These are phyloP conservation scores for Nevesoporus exiguus DNA, from an alignment of 768 basidiomycete species.

Conservation along the genomic window DNA sequence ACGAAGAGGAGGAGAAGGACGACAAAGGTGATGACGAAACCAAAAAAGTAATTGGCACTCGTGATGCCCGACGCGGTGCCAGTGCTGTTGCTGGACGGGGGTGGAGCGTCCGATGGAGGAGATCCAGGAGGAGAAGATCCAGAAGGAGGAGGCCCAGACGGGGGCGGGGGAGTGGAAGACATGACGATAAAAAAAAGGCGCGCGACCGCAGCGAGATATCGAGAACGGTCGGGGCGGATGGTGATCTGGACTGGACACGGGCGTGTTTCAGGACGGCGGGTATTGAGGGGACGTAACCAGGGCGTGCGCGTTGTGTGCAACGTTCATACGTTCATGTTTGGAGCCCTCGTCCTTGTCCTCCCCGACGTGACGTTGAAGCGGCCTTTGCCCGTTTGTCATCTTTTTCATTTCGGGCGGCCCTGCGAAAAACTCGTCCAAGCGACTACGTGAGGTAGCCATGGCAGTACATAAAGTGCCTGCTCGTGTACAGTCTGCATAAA, in stretches of 20 bases:
- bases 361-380: too few relatives aligned
- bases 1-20: constrained; percentile 46
- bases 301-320: too few relatives aligned
- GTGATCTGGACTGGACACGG: constrained; percentile 4
- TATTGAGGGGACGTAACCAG: constrained; percentile 9
- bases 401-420: too few relatives aligned
- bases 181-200: constrained; percentile 4
- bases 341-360: too few relatives aligned
- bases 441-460: neutral
- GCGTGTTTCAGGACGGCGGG: constrained; percentile 18
- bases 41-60: constrained; percentile 32
- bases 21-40: constrained; percentile 33
- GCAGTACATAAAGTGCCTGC: neutral
- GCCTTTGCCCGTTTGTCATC: too few relatives aligned
- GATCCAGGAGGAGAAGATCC: neutral
- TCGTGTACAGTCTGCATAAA: neutral
- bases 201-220: neutral
- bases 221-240: neutral
- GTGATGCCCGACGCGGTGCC: constrained; percentile 4
- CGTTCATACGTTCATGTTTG: neutral
- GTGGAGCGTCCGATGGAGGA: neutral
- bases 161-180: neutral
- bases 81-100: neutral
- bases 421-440: neutral
- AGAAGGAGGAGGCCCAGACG: neutral